Evolutionary conservation across 352 stramenopile genomes (phyloP).

Genomic region (Albugo laibachii): DNA sequence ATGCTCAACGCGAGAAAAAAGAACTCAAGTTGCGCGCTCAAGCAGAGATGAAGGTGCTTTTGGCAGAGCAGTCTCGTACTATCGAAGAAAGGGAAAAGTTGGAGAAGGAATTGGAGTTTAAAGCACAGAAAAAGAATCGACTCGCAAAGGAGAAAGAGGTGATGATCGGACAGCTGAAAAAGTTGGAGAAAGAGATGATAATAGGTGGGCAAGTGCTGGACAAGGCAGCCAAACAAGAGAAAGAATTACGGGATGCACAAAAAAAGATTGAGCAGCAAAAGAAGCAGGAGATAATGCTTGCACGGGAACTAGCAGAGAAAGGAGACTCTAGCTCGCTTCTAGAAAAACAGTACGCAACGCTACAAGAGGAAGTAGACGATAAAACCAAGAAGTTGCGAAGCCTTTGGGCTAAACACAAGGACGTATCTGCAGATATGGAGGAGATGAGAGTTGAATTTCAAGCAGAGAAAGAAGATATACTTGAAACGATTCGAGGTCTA

Average conservation of each 20-base stretch:
- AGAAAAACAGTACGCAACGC: conserved; percentile 79
- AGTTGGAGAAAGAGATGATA: conserved; percentile 65
- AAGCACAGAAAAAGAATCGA: conserved; percentile 63
- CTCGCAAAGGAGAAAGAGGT: conserved; percentile 77
- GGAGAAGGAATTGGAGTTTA: conserved; percentile 61
- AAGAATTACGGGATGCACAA: conserved; percentile 78
- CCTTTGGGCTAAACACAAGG: conserved; percentile 86
- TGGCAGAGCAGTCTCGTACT: conserved; percentile 70
- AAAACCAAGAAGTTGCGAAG: conserved; percentile 95
- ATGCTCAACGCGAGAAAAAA: conserved; percentile 49
- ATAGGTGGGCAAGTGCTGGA: conserved; percentile 87
- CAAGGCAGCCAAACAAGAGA: conserved; percentile 87
- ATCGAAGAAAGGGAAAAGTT: conserved; percentile 78
- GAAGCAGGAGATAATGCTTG: conserved; percentile 60
- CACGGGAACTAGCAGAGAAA: conserved; percentile 81
- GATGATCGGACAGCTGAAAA: conserved; percentile 79
- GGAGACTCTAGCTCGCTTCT: conserved; percentile 86
- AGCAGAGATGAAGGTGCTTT: conserved; percentile 61
- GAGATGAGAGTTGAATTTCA: conserved; percentile 88
- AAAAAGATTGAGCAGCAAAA: conserved; percentile 75
- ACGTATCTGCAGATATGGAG: conserved; percentile 74
- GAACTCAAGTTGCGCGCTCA: conserved; percentile 52
- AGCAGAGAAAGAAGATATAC: conserved; percentile 86
- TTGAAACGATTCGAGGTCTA: conserved; percentile 88
- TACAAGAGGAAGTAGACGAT: conserved; percentile 83